Evolutionary conservation across 306 rosid species (phyloP).

Genomic region (Prosopis cineraria): DNA sequence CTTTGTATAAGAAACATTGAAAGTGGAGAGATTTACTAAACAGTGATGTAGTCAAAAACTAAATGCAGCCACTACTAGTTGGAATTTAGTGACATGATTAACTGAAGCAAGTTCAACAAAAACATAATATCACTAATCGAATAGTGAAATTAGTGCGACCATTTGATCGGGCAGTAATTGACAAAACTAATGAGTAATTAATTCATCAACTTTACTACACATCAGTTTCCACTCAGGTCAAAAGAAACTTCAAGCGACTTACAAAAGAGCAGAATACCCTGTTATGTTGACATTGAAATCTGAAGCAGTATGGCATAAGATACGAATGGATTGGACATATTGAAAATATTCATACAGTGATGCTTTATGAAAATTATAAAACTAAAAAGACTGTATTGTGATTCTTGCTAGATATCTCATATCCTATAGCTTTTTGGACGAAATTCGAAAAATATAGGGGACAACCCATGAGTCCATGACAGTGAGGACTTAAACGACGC

Average conservation of each 20-base stretch:
- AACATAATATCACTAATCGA: neutral
- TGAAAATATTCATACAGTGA: neutral
- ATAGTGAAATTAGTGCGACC: neutral
- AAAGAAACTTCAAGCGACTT: neutral
- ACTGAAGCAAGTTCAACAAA: neutral
- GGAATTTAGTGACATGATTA: neutral
- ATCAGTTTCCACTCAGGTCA: neutral
- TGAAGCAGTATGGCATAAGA: neutral
- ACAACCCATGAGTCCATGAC: no score
- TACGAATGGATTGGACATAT: neutral
- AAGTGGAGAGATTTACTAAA: neutral
- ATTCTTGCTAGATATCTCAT: neutral
- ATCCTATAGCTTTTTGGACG: neutral
- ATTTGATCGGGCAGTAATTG: neutral
- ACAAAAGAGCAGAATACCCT: neutral
- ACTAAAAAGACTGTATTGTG: neutral
- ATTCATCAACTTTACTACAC: neutral
- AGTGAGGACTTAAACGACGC: neutral
- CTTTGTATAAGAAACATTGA: slow-evolving; percentile 31
- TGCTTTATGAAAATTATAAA: neutral
- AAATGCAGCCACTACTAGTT: neutral
- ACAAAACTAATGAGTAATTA: slow-evolving; percentile 1
- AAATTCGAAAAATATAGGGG: neutral
- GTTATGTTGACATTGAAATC: neutral
- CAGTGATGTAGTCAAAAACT: neutral